Base-by-base conservation (phyloP, 1,284 basidiomycete species). In the Phlebopus sp. region DNA sequence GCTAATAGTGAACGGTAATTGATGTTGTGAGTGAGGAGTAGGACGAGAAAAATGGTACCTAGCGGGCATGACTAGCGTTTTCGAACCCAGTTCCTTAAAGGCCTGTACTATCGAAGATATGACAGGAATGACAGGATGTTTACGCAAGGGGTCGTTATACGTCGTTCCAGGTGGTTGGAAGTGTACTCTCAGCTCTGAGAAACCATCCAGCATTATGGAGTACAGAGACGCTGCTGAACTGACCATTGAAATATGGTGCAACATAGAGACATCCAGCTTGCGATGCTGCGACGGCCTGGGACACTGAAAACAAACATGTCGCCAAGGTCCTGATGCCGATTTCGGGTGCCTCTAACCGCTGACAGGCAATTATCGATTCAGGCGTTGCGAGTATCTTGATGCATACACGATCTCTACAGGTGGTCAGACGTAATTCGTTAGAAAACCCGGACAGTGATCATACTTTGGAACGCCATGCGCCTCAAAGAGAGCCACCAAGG, bases 371-470 rank as follows among this genome's bases (percentile, higher is more conserved):
- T 41, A 76, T 57, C 2, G 70, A 70, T 55, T 76, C 71, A 1
- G 75, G 71, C 0, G 75, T 77, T 5, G 70, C 66, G 8, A 75
- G 76, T 31, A 78, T 77, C 55, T 79, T 79, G 62, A 79, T 75
- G 56, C 74, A 76, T 4, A 77, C 73, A 4, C 75, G 67, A 11
- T 67, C 63, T 45, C 74, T 76, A 48, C 19, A 23, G 37, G 29
- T 34, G 21, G 15, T 21, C 13, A 36, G 42, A 34, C n/a, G 32
- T 15, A 7, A 14, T 18, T 8, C 17, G 14, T 18, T 10, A 35
- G 36, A 19, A 19, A 9, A 15, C 15, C 9, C 34, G 38, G 39
- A 32, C 13, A 29, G 21, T 14, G 35, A 27, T 55, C 66, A 25
- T 47, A 75, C 73, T 63, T 69, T 25, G 73, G 69, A 44, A 77